phyloP scores from a whole-genome alignment of 371 early-diverging fungal species.

The Apophysomyces ossiformis region DNA sequence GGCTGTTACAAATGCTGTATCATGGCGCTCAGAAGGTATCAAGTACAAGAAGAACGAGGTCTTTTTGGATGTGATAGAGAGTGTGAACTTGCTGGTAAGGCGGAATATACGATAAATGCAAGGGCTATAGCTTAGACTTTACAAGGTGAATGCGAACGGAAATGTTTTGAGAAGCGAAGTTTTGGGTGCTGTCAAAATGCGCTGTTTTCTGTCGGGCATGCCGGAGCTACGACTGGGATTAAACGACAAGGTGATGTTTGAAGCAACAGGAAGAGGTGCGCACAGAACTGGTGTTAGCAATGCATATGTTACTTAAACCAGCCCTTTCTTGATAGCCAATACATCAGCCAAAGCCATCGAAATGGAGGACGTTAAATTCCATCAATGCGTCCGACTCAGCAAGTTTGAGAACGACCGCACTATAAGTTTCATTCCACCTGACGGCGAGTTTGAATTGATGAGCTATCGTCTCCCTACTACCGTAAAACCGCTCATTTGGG shows the following conservation, averaged over 20 bases:
- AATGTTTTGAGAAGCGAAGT: conserved; percentile 96
- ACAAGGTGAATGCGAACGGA: conserved; percentile 85
- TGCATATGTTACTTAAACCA: background rate
- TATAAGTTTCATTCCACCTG: conserved; percentile 97
- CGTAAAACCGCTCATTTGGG: conserved; percentile 96
- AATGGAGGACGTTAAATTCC: conserved; percentile 99
- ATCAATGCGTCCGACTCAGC: conserved; percentile 96
- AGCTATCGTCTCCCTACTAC: conserved; percentile 93
- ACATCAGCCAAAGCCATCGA: conserved; percentile 95
- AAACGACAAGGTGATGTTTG: conserved; percentile 98
- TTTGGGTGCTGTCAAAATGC: conserved; percentile 95
- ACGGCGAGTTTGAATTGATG: conserved; percentile 98
- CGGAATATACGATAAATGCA: background rate
- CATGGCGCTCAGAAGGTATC: conserved; percentile 97
- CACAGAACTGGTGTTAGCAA: conserved; percentile 17
- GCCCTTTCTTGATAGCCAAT: conserved; percentile 27
- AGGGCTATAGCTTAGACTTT: background rate
- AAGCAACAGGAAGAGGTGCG: conserved; percentile 87
- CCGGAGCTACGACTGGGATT: conserved; percentile 97
- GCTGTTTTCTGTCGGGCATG: conserved; percentile 96
- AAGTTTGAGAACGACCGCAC: conserved; percentile 96
- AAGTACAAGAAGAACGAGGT: conserved; percentile 96
- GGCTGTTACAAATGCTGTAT: conserved; percentile 98
- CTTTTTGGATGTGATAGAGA: conserved; percentile 90
- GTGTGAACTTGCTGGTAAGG: conserved; percentile 89